Evolutionary conservation across 768 basidiomycete species (phyloP), one percentile per base, ranked within the genome.

Genomic region (Agaricus sinodeliciosus): DNA sequence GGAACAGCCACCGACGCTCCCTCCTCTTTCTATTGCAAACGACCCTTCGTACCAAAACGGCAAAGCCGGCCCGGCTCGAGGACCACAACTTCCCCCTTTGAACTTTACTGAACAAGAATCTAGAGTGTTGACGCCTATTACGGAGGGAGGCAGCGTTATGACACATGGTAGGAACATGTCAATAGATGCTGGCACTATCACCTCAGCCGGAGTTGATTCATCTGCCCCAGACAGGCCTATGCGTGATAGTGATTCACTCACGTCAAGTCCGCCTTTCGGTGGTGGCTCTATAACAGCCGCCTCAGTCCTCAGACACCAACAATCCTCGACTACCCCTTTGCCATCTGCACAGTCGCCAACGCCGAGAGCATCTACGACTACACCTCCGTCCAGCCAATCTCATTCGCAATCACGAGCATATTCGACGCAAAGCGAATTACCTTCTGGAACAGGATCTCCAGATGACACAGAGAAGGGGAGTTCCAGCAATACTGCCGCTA

Each of bases 11-110:
- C 72, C 71, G 1, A 58, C 58, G 3, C 61, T 74, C 9, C 74
- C 74, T 26, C 68, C 70, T 2, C 67, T 73, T n/a, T 62, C 62
- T 37, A 58, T 57, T 41, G 43, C 52, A 46, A 56, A 55, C 56
- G 62, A 49, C 59, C 57, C 48, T 36, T 1, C 27, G 12, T 12
- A 26, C 53, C 40, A 49, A 52, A 55, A 55, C 50, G 54, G 53
- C 28, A 26, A 44, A 11, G 15, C 46, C n/a, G 8, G 41, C 11
- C 9, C 36, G 16, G 2, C 58, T 51, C 49, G 48, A 43, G 68
- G 72, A 9, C 70, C 79, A 9, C 83, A 82, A 54, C 66, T 88
- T n/a, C 86, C 86, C 4, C 78, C 82, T 8, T 66, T 88, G 34
- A 70, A 61, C 58, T 81, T 87, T 36, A 58, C 45, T 39, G 51